Conservation (phyloP, 441 rosid genomes). For the Brassica balearica region DNA sequence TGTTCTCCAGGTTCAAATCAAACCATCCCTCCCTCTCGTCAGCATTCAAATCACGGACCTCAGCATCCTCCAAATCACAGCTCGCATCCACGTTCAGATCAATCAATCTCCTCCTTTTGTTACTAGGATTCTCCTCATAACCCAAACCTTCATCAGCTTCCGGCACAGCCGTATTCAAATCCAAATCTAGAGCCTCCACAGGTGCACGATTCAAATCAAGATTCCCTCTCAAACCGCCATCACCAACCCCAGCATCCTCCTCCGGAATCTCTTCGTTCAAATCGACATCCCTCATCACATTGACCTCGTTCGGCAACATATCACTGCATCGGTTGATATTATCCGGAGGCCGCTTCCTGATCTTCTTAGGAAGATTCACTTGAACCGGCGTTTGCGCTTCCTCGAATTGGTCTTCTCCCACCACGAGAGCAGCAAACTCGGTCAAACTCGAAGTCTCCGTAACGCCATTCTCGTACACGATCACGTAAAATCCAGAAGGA, state of each 20-base stretch:
- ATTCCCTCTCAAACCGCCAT: slow-evolving; percentile 24
- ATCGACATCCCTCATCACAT: slow-evolving; percentile 48
- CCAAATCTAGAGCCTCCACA: slow-evolving; percentile 50
- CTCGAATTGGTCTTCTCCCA: slow-evolving; percentile 9
- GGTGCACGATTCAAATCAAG: slow-evolving; percentile 56
- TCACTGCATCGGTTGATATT: slow-evolving; percentile 35
- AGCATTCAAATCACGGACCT: slow-evolving; percentile 40
- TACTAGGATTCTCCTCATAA: slow-evolving; percentile 38
- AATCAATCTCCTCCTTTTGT: slow-evolving; percentile 52
- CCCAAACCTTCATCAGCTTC: slow-evolving; percentile 58
- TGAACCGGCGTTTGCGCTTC: neutral
- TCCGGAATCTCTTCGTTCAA: slow-evolving; percentile 46
- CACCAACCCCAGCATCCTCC: slow-evolving; percentile 41
- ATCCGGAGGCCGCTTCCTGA: slow-evolving; percentile 64
- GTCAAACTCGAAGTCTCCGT: slow-evolving; percentile 1
- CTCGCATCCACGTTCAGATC: slow-evolving; percentile 84
- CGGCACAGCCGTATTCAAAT: slow-evolving; percentile 46
- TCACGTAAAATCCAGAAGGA: neutral
- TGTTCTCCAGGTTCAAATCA: slow-evolving; percentile 47
- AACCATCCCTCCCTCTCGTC: slow-evolving; percentile 49
- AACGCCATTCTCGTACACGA: slow-evolving; percentile 1
- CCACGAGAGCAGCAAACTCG: slow-evolving; percentile 40
- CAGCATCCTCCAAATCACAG: slow-evolving; percentile 26
- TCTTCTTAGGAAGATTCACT: slow-evolving; percentile 49
- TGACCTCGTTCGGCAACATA: slow-evolving; percentile 20